Evolutionary conservation across 306 rosid genomes (phyloP).

Genomic region (Cotoneaster glaucophyllus): DNA sequence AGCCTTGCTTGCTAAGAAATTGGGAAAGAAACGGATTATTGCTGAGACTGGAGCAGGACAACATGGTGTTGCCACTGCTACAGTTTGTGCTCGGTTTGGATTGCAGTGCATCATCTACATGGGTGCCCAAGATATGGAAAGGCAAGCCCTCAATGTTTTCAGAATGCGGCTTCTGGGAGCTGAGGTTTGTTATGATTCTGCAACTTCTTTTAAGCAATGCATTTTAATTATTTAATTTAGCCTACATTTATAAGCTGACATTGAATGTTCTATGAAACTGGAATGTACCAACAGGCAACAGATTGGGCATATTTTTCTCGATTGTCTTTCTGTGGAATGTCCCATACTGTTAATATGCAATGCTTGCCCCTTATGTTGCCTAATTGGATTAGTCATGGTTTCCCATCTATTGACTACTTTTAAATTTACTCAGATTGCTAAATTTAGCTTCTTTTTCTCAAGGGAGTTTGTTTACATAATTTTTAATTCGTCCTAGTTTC

Average conservation of each 20-base stretch:
- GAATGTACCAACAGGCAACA: background rate
- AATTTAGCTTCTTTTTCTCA: background rate
- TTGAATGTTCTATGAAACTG: background rate
- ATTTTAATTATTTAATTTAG: background rate
- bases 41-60: conserved; percentile 99
- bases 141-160: conserved; percentile 93
- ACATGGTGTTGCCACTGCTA: conserved; percentile 98
- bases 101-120: conserved; percentile 79
- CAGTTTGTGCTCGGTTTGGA: conserved; percentile 94
- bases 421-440: background rate
- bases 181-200: conserved; percentile 55
- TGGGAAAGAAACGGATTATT: conserved; percentile 82
- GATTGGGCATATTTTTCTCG: background rate
- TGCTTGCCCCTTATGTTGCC: background rate
- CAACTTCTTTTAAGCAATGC: background rate
- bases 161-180: conserved; percentile 98
- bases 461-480: background rate
- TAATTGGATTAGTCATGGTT: background rate
- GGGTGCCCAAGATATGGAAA: conserved; percentile 99
- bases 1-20: conserved; percentile 82
- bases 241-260: background rate
- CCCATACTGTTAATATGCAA: background rate
- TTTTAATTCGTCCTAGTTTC: background rate
- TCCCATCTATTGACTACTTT: background rate
- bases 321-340: background rate